phyloP scores from a whole-genome alignment of 257 asterid species.

The Capsicum pubescens region DNA sequence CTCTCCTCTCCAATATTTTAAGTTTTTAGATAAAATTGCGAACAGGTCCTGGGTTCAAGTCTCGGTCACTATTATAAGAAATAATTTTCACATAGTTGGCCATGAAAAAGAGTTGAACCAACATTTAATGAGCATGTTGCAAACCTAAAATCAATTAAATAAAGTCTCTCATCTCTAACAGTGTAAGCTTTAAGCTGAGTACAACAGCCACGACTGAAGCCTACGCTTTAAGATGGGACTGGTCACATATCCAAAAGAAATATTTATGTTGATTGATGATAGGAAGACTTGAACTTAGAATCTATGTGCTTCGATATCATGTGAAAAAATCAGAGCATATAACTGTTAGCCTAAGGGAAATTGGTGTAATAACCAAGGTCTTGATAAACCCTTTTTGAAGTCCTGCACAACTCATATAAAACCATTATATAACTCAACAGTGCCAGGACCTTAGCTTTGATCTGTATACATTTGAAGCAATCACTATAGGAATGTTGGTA shows the following conservation, averaged over 20 bases:
- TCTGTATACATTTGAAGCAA: neutral
- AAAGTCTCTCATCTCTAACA: neutral
- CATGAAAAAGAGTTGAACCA: neutral
- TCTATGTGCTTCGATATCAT: neutral
- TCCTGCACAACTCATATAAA: neutral
- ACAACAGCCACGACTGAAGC: neutral
- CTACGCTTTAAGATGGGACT: neutral
- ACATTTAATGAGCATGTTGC: neutral
- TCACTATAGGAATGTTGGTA: neutral
- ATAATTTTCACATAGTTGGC: neutral
- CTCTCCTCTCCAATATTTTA: neutral
- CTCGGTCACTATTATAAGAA: neutral
- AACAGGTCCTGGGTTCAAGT: neutral
- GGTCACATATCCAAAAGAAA: neutral
- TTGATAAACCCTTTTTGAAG: neutral
- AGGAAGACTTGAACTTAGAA: neutral
- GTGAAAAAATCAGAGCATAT: conserved; percentile 1
- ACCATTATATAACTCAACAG: conserved; percentile 17
- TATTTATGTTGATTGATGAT: neutral
- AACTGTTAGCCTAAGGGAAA: neutral
- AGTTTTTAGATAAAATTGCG: neutral
- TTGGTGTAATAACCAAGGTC: neutral
- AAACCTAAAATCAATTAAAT: neutral
- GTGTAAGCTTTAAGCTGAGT: neutral
- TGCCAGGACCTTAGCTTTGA: conserved; percentile 1